These are phyloP conservation scores for Fonsecaea multimorphosa DNA, from an alignment of 2,329 filamentous ascomycete genomes.

Conservation along the genomic window DNA sequence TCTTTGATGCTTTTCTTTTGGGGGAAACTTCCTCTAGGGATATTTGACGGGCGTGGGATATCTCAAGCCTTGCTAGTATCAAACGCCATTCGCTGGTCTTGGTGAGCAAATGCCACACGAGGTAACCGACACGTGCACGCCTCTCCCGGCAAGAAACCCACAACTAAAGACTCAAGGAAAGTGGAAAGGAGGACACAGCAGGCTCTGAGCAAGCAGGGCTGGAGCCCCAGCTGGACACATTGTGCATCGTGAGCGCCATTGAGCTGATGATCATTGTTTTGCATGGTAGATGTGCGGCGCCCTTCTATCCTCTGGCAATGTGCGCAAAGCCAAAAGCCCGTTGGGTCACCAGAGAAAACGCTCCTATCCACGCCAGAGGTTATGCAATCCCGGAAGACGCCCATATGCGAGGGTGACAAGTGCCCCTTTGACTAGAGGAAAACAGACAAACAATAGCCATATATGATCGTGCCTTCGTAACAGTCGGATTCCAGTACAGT, in stretches of 20 bases:
- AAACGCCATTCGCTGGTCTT: conserved; percentile 1
- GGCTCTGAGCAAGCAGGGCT: background rate
- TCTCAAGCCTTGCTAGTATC: no score
- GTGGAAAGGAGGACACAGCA: background rate
- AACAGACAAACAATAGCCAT: background rate
- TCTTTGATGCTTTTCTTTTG: background rate
- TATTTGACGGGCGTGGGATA: background rate
- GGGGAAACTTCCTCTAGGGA: background rate
- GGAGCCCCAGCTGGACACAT: background rate
- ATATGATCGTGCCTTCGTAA: conserved; percentile 27
- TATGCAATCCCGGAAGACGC: background rate
- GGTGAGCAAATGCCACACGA: background rate
- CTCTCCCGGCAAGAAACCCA: background rate
- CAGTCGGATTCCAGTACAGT: conserved; percentile 14
- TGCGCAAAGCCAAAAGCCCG: background rate
- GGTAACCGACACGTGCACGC: background rate
- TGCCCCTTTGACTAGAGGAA: background rate
- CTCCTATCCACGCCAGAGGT: background rate
- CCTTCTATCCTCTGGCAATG: background rate
- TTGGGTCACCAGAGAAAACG: background rate
- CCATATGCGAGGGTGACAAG: background rate
- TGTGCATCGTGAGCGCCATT: background rate
- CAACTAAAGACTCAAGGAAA: background rate
- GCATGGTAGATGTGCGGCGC: background rate
- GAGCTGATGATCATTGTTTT: background rate